Percentiles rank a stretch among this genome's conserved stretches.
Evolutionary conservation across 192 early-diverging fungal genomes (phyloP).

Genomic region (Backusella parvicylindrica): DNA sequence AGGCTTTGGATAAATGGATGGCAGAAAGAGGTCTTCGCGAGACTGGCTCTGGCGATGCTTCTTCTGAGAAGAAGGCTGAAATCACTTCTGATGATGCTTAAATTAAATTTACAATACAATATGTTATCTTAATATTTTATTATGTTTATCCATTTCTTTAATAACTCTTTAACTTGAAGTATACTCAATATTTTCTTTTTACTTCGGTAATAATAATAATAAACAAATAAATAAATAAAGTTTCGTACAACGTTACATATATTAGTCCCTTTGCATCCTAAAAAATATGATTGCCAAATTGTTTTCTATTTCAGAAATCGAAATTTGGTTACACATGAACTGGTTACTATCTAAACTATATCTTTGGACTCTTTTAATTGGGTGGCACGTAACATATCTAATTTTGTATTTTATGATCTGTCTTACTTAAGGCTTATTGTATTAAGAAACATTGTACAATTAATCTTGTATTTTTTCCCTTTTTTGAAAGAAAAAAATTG

Average conservation of each 20-base stretch:
- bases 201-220: not conserved
- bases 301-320: not conserved
- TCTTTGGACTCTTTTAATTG: not conserved
- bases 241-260: not conserved
- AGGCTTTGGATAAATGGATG: conserved; percentile 1
- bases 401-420: not conserved
- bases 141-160: not conserved
- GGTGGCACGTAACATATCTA: not conserved
- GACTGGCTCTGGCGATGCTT: not conserved
- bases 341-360: not conserved
- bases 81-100: not conserved
- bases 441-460: too few species aligned
- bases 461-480: too few species aligned
- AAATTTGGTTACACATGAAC: not conserved
- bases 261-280: not conserved
- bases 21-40: conserved; percentile 14
- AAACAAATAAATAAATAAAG: not conserved
- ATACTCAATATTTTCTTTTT: not conserved
- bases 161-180: not conserved
- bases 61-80: conserved; percentile 2
- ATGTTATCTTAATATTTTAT: not conserved
- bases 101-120: not conserved
- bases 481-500: too few species aligned
- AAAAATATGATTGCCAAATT: not conserved
- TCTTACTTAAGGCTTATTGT: too few species aligned